Evolutionary conservation across 2,329 filamentous ascomycete genomes (phyloP).

Genomic region (Aspergillus ustus): DNA sequence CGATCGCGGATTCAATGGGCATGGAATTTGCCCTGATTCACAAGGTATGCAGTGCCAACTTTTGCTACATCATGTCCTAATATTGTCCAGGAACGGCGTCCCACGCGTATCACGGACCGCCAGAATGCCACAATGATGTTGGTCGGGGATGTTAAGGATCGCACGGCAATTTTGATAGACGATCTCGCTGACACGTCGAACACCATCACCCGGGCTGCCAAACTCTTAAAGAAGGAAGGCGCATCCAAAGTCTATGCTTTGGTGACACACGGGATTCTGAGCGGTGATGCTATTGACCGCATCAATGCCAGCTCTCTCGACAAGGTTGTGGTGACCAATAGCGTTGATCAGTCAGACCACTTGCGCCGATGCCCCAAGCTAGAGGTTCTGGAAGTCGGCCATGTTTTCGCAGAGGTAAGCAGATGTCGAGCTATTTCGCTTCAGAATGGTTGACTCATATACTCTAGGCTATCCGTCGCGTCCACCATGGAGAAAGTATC

Average conservation of each 20-base stretch:
- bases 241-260: constrained; percentile 90
- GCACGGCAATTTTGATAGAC: constrained; percentile 87
- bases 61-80: constrained; percentile 20
- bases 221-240: constrained; percentile 91
- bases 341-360: constrained; percentile 86
- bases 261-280: constrained; percentile 92
- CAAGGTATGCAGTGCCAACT: constrained; percentile 67
- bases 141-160: constrained; percentile 80
- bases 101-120: constrained; percentile 82
- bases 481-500: constrained; percentile 97
- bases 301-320: constrained; percentile 93
- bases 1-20: constrained; percentile 89
- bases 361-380: constrained; percentile 79
- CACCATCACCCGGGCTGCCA: constrained; percentile 94
- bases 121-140: constrained; percentile 89
- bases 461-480: constrained; percentile 79
- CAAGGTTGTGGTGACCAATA: constrained; percentile 94
- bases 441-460: constrained; percentile 31
- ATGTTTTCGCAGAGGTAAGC: constrained; percentile 82
- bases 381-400: constrained; percentile 86
- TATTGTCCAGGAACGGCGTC: constrained; percentile 73
- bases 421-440: constrained; percentile 11
- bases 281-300: constrained; percentile 89
- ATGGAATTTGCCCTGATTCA: constrained; percentile 98
- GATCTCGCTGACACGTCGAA: constrained; percentile 96